phyloP scores from a whole-genome alignment of 1,139 yeast species.

The Saccharomyces hybrid region DNA sequence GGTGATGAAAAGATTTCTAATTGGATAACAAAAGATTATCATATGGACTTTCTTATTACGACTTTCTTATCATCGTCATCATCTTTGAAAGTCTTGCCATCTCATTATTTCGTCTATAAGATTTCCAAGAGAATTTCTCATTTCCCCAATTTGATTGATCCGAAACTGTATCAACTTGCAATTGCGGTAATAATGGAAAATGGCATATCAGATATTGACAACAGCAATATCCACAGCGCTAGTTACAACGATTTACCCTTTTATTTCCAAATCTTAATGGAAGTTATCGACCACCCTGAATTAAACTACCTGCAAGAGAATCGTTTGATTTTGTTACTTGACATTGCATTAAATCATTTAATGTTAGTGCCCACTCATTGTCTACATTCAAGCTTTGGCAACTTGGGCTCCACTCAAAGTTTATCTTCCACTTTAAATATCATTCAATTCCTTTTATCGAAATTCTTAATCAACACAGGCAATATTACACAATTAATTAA shows the following conservation, averaged over 20 bases:
- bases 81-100: background rate
- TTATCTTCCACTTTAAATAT: constrained; percentile 29
- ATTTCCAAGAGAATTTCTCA: background rate
- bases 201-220: background rate
- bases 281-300: constrained; percentile 35
- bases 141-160: background rate
- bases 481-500: constrained; percentile 6
- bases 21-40: constrained; percentile 11
- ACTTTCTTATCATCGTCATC: constrained; percentile 4
- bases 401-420: constrained; percentile 23
- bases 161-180: background rate
- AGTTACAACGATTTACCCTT: background rate
- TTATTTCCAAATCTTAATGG: constrained; percentile 27
- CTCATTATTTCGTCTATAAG: background rate
- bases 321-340: constrained; percentile 16
- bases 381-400: constrained; percentile 17
- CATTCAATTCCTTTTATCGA: constrained; percentile 19
- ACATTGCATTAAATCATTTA: constrained; percentile 12
- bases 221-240: background rate
- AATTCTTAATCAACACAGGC: constrained; percentile 15
- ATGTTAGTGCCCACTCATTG: constrained; percentile 10
- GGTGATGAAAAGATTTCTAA: constrained; percentile 2
- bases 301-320: constrained; percentile 29
- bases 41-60: constrained; percentile 18
- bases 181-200: background rate